A percentile compares a stretch with the other conserved stretches of the same genome.
Evolutionary conservation across 2,329 filamentous ascomycete genomes (phyloP).

Genomic region (Pseudopithomyces maydicus): DNA sequence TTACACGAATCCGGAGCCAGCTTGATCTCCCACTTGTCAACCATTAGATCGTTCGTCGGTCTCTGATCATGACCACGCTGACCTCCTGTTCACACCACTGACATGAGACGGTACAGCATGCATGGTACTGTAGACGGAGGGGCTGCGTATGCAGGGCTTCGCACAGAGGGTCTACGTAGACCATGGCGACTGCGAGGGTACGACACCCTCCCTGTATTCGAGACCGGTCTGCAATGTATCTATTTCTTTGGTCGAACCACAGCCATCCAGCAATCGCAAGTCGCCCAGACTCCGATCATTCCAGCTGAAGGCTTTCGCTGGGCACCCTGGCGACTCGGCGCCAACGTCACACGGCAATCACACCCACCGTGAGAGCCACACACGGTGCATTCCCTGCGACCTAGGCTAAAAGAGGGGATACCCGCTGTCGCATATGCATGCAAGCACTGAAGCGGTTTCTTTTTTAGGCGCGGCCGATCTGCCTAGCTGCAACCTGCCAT

Average conservation of each 20-base stretch:
- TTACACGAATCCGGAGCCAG: neutral
- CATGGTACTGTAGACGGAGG: neutral
- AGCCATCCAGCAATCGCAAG: neutral
- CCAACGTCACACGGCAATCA: neutral
- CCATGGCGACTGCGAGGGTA: neutral
- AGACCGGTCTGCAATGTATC: neutral
- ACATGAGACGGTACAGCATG: neutral
- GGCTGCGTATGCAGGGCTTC: neutral
- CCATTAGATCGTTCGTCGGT: neutral
- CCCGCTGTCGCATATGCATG: slow-evolving; percentile 8
- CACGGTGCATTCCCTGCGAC: neutral
- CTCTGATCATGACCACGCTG: too few species aligned
- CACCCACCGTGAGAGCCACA: neutral
- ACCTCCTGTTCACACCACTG: neutral
- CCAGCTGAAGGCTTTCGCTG: neutral
- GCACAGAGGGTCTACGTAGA: neutral
- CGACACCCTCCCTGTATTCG: neutral
- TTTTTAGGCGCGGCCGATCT: slow-evolving; percentile 15
- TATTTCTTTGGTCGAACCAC: neutral
- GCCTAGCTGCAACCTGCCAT: slow-evolving; percentile 7
- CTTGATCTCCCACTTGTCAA: neutral
- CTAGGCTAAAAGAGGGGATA: slow-evolving; percentile 2
- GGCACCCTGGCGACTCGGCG: slow-evolving; percentile 1
- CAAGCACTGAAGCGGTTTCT: slow-evolving; percentile 4
- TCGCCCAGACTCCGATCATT: neutral